Percentiles rank a stretch among this genome's conserved stretches.
These are phyloP conservation scores for Trichophyton schoenleinii DNA, from an alignment of 2,329 filamentous ascomycete species.

Conservation along the genomic window DNA sequence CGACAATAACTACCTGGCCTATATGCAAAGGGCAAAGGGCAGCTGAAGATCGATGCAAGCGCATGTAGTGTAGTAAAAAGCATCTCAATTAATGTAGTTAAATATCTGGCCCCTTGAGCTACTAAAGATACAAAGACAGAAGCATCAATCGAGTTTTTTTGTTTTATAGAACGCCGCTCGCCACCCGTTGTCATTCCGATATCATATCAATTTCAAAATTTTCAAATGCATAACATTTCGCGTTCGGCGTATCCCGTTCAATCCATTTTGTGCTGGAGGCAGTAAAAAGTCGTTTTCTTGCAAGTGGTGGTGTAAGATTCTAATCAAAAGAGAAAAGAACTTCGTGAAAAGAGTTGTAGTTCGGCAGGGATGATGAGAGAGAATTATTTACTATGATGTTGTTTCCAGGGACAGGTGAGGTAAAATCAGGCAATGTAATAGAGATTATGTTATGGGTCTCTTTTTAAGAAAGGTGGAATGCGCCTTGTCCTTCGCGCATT, in stretches of 20 bases:
- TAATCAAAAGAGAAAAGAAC: neutral
- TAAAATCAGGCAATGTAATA: neutral
- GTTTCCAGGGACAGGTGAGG: neutral
- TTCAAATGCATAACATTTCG: constrained; percentile 1
- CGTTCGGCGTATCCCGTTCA: neutral
- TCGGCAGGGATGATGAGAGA: neutral
- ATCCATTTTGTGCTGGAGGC: neutral
- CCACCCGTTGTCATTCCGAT: neutral
- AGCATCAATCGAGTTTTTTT: neutral
- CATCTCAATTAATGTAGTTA: neutral
- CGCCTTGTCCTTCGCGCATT: constrained; percentile 89
- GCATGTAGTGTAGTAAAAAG: neutral
- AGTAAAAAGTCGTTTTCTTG: neutral
- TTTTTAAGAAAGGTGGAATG: constrained; percentile 73
- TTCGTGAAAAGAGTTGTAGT: neutral
- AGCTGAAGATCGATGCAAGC: neutral
- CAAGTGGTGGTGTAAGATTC: neutral
- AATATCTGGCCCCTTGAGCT: neutral
- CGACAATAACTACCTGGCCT: too few relatives aligned
- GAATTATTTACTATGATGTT: neutral
- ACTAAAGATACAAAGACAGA: neutral
- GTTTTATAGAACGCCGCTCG: neutral
- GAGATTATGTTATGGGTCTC: neutral
- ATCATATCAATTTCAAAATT: neutral
- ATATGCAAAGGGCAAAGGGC: neutral